Percentiles rank a stretch among this genome's conserved stretches.
Conservation (phyloP, 2,329 filamentous ascomycete genomes). For the Sclerotinia minor region DNA sequence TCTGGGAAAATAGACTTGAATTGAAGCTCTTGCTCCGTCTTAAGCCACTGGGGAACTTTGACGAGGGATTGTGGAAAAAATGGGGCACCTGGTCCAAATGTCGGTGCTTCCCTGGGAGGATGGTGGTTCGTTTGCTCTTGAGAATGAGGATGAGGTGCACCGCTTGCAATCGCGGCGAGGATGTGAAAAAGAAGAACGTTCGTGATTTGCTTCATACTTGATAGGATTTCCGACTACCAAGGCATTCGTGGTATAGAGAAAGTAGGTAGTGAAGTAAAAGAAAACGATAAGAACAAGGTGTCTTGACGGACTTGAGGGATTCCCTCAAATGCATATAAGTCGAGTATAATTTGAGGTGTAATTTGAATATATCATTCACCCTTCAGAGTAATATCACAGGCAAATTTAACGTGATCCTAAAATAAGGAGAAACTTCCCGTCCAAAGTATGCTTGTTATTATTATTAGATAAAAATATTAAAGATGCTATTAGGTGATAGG, state of each 20-base stretch:
- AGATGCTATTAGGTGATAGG: slow-evolving; percentile 10
- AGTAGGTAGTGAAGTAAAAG: background rate
- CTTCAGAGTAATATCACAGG: background rate
- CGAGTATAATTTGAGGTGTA: slow-evolving; percentile 4
- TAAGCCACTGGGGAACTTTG: background rate
- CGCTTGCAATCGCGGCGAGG: slow-evolving; percentile 11
- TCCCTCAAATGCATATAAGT: background rate
- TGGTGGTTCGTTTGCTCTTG: background rate
- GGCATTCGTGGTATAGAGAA: background rate
- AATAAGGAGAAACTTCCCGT: background rate
- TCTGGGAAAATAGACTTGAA: background rate
- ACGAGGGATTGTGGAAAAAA: background rate
- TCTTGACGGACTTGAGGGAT: background rate
- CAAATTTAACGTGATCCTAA: background rate
- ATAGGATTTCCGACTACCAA: slow-evolving; percentile 6
- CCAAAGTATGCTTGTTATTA: slow-evolving; percentile 8
- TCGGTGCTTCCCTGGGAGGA: background rate
- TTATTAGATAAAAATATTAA: slow-evolving; percentile 7
- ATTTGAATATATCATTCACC: slow-evolving; percentile 2
- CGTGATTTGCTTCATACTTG: slow-evolving; percentile 8
- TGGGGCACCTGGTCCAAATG: background rate
- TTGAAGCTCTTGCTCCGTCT: background rate
- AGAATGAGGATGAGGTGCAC: background rate
- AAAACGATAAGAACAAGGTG: background rate
- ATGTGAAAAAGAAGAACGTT: slow-evolving; percentile 8